These are phyloP conservation scores for Aegle marmelos DNA, from an alignment of 345 rosid species.

Conservation along the genomic window DNA sequence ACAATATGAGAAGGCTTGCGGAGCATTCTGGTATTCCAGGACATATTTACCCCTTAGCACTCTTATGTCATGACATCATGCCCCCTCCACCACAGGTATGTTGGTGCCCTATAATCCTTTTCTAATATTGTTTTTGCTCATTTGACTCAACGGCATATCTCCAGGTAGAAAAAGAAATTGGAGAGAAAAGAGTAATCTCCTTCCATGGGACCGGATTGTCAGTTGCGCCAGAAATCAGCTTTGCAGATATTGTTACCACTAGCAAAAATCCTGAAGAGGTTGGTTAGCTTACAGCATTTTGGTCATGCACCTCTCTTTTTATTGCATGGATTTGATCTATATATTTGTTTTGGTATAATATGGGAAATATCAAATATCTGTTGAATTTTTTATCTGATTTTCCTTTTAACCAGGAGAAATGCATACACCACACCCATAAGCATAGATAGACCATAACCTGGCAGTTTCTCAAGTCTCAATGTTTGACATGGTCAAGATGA, in stretches of 20 bases:
- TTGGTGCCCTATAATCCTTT: constrained; percentile 12
- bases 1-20: constrained; percentile 87
- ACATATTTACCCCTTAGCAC: constrained; percentile 75
- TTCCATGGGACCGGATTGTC: constrained; percentile 77
- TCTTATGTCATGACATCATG: constrained; percentile 87
- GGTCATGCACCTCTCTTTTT: neutral
- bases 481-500: neutral
- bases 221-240: constrained; percentile 55
- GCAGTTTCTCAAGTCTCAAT: too few relatives aligned
- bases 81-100: constrained; percentile 86
- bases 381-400: neutral
- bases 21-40: constrained; percentile 83
- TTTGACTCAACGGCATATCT: constrained; percentile 16
- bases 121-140: constrained; percentile 11
- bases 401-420: neutral
- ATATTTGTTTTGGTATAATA: constrained; percentile 1
- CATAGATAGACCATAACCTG: neutral
- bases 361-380: neutral
- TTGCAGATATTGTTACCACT: constrained; percentile 49
- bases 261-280: constrained; percentile 76
- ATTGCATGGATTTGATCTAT: neutral
- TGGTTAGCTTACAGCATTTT: constrained; percentile 13
- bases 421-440: neutral
- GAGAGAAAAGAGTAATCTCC: constrained; percentile 73
- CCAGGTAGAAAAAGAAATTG: constrained; percentile 94